Percentiles rank a stretch among this genome's conserved stretches.
Evolutionary conservation across 192 early-diverging fungal species (phyloP).

Genomic region (Rhizophagus clarus): DNA sequence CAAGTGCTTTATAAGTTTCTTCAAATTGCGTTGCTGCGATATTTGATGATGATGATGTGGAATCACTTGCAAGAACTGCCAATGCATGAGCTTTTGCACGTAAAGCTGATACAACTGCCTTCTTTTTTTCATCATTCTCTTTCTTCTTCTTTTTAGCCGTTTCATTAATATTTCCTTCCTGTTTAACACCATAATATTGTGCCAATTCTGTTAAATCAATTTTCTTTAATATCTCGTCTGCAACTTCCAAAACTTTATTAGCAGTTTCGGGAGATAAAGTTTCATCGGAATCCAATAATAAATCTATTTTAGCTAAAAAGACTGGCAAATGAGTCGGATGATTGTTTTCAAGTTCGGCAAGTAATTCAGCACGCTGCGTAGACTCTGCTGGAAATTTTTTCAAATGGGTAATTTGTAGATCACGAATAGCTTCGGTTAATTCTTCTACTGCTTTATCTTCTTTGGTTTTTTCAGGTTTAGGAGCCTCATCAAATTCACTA

Average conservation of each 20-base stretch:
- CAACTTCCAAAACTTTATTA: constrained; percentile 51
- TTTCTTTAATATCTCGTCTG: constrained; percentile 60
- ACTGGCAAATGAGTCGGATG: constrained; percentile 62
- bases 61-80: constrained; percentile 48
- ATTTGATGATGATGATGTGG: constrained; percentile 23
- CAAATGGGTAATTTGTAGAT: constrained; percentile 76
- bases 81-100: constrained; percentile 58
- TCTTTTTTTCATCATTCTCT: constrained; percentile 76
- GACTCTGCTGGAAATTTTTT: constrained; percentile 73
- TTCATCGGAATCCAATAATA: constrained; percentile 53
- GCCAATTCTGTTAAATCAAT: constrained; percentile 67
- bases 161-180: constrained; percentile 40
- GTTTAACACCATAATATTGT: constrained; percentile 63
- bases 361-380: constrained; percentile 52
- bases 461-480: constrained; percentile 47
- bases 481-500: constrained; percentile 8
- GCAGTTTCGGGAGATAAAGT: constrained; percentile 48
- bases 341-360: constrained; percentile 63
- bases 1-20: constrained; percentile 54
- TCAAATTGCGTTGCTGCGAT: constrained; percentile 53
- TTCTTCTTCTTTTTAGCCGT: constrained; percentile 61
- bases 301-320: constrained; percentile 56
- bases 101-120: constrained; percentile 64
- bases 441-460: constrained; percentile 49
- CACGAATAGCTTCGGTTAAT: constrained; percentile 72